Conservation (phyloP, 495 filamentous ascomycete species). For the Annulohypoxylon maeteangense region DNA sequence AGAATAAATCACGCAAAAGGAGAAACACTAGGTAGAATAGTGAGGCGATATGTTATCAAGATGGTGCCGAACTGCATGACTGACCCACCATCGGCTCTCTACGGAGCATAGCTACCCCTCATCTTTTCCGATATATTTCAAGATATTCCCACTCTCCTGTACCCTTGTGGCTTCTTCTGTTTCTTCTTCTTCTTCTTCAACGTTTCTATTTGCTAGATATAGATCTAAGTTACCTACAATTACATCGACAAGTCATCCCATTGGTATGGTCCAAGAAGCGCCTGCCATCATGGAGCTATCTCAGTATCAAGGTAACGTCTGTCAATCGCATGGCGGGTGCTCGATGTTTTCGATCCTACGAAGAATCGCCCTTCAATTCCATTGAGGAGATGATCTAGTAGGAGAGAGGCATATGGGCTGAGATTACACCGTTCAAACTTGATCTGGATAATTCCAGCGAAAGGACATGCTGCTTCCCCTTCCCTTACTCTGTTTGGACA, state of each 20-base stretch:
- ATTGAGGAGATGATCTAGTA: constrained; percentile 22
- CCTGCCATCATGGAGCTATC: constrained; percentile 44
- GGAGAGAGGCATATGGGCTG: constrained; percentile 41
- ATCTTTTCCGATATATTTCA: constrained; percentile 26
- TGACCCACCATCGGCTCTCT: constrained; percentile 26
- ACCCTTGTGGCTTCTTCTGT: neutral
- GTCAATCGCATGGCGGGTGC: constrained; percentile 70
- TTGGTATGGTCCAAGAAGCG: constrained; percentile 35
- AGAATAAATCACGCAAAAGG: too few species aligned
- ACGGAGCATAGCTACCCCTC: constrained; percentile 28
- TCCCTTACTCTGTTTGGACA: constrained; percentile 46
- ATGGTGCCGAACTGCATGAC: constrained; percentile 32
- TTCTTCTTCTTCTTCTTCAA: constrained; percentile 2
- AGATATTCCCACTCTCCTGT: neutral
- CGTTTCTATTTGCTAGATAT: neutral
- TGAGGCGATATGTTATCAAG: too few species aligned
- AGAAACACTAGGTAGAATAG: too few species aligned
- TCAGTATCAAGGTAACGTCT: constrained; percentile 46
- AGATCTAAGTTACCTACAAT: neutral
- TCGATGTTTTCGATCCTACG: constrained; percentile 47
- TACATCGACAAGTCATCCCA: constrained; percentile 11
- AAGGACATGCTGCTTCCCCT: constrained; percentile 77
- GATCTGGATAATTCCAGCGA: constrained; percentile 88
- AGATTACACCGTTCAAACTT: constrained; percentile 65
- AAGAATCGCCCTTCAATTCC: neutral